Evolutionary conservation across 306 rosid genomes (phyloP), one percentile per base, ranked within the genome.

Genomic region (Prunus persica): DNA sequence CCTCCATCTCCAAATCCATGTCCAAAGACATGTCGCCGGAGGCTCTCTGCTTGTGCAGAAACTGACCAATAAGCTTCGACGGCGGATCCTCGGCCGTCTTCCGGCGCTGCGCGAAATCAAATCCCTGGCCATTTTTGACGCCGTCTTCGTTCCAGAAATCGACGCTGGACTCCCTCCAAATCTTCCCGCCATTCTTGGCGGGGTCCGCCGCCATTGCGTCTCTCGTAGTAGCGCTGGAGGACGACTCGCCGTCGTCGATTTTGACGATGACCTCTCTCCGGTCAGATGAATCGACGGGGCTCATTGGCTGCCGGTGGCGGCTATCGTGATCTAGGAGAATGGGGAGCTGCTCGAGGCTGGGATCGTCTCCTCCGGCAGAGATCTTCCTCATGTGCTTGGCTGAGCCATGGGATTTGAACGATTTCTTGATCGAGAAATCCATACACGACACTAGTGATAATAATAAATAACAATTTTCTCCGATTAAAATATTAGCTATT

Each of bases 1-100:
- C 99, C 5, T 87, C 93, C 99, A 95, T 95, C 41, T 91, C 99
- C 81, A 95, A 84, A 80, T 95, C 98, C 99, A 95, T 92, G 56
- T 95, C 99, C 30, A 95, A 54, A 10, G 91, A 79, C 64, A 83
- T 69, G 56, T 88, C 96, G 0, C 97, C 97, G 22, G 97, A 89
- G 1, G 87, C 91, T n/a, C 11, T 70, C 88, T 95, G 99, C 46
- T 84, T 85, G 77, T 90, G 92, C 20, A 95, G 75, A 52, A 95
- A 95, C 73, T 55, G 86, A 0, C 89, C 92, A 1, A 92, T 95
- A 30, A 92, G 86, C 89, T 79, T 86, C 13, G 97, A 88, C 43
- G 99, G 96, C 4, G 97, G 97, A 71, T 95, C 99, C 28, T 22
- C 65, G 30, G 77, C 81, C 54, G 52, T 1, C 15, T 67, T n/a